Conservation (phyloP, 2,329 filamentous ascomycete species). For the Juglanconis sp. region DNA sequence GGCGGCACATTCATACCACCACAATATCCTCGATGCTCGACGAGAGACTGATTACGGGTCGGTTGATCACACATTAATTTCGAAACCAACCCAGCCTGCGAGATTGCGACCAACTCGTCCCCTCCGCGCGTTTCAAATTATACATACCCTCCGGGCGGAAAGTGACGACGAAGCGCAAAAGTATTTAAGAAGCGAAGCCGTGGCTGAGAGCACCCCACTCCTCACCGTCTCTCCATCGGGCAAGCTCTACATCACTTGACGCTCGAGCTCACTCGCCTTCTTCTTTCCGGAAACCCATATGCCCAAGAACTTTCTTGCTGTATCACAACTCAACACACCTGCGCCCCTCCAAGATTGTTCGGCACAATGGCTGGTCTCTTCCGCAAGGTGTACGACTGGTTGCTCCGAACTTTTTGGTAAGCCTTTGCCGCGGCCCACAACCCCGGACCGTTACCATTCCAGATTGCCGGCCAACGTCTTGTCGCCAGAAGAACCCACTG, state of each 20-base stretch:
- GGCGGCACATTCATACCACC: conserved; percentile 27
- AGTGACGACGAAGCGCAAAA: conserved; percentile 31
- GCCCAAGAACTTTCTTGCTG: conserved; percentile 2
- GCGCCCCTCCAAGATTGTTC: conserved; percentile 15
- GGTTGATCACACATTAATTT: conserved; percentile 16
- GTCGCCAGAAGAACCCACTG: not conserved
- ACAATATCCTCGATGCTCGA: conserved; percentile 20
- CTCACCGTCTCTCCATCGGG: conserved; percentile 25
- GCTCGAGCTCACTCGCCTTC: conserved; percentile 4
- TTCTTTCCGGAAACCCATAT: conserved; percentile 8
- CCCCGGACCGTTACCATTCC: conserved; percentile 10
- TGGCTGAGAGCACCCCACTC: conserved; percentile 30
- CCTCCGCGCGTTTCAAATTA: conserved; percentile 11
- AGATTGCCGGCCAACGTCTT: conserved; percentile 21
- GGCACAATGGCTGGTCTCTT: conserved; percentile 83
- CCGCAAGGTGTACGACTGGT: conserved; percentile 95
- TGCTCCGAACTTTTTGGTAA: conserved; percentile 95
- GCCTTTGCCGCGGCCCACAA: conserved; percentile 29
- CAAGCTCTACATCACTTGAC: conserved; percentile 21
- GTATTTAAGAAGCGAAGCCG: conserved; percentile 36
- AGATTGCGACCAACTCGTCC: conserved; percentile 14
- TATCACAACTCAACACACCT: not conserved
- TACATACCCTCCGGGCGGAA: conserved; percentile 18
- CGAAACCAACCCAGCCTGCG: conserved; percentile 12
- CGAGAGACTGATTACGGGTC: conserved; percentile 12